A percentile compares a stretch with the other conserved stretches of the same genome.
These are phyloP conservation scores for Neurospora sp. DNA, from an alignment of 495 filamentous ascomycete species.

Conservation along the genomic window DNA sequence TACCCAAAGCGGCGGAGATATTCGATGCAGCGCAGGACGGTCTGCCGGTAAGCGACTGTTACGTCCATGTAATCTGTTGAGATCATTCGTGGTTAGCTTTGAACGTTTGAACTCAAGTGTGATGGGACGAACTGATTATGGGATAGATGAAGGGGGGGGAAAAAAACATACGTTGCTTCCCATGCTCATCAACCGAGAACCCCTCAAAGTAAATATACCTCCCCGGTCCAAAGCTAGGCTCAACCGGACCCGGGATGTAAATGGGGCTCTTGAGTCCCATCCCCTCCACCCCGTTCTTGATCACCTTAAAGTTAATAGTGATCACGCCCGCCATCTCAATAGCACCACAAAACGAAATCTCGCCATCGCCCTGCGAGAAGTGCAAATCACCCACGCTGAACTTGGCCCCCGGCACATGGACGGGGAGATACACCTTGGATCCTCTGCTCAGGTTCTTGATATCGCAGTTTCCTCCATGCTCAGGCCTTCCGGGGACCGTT, in stretches of 20 bases:
- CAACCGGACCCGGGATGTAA: constrained; percentile 82
- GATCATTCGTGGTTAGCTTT: no score
- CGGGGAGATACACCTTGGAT: constrained; percentile 80
- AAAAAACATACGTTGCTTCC: constrained; percentile 55
- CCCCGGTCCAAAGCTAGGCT: constrained; percentile 82
- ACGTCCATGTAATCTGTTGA: constrained; percentile 69
- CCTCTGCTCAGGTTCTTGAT: constrained; percentile 76
- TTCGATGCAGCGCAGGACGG: constrained; percentile 68
- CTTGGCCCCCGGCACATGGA: constrained; percentile 75
- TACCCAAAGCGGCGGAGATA: constrained; percentile 77
- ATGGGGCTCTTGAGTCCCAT: constrained; percentile 80
- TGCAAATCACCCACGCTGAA: constrained; percentile 91
- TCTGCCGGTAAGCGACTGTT: constrained; percentile 85
- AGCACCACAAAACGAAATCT: constrained; percentile 92
- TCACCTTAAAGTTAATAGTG: constrained; percentile 80
- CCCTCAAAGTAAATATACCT: constrained; percentile 89
- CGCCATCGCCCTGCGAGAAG: constrained; percentile 85
- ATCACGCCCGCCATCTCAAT: constrained; percentile 96
- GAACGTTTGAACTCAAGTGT: no score
- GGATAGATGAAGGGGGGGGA: no score
- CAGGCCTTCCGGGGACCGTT: constrained; percentile 71
- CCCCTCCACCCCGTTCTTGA: constrained; percentile 72
- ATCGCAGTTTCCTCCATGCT: constrained; percentile 67
- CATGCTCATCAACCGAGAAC: constrained; percentile 84
- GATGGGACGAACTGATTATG: background rate